phyloP scores from a whole-genome alignment of 2,329 filamentous ascomycete species.

The Sporothrix globosa region DNA sequence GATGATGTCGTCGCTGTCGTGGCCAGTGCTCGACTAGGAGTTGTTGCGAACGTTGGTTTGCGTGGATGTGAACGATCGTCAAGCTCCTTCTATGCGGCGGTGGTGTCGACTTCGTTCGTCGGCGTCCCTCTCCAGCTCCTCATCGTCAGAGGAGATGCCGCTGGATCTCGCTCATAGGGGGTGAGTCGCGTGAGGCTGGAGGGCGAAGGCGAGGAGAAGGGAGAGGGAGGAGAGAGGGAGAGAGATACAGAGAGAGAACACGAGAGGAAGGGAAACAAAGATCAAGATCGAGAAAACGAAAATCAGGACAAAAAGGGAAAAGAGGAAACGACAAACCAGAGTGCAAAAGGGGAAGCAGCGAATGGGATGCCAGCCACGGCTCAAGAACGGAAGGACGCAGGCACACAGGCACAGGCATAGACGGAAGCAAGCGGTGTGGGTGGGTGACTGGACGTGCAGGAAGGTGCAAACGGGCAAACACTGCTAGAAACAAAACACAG shows the following conservation, averaged over 20 bases:
- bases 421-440: slow-evolving; percentile 12
- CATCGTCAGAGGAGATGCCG: slow-evolving; percentile 33
- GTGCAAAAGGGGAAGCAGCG: slow-evolving; percentile 43
- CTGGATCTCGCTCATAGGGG: slow-evolving; percentile 31
- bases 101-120: slow-evolving; percentile 26
- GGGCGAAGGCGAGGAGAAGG: slow-evolving; percentile 20
- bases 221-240: slow-evolving; percentile 40
- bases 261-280: slow-evolving; percentile 25
- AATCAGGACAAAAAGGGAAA: slow-evolving; percentile 39
- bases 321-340: slow-evolving; percentile 33
- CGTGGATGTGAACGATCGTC: neutral
- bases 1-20: slow-evolving; percentile 36
- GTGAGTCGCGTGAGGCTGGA: slow-evolving; percentile 16
- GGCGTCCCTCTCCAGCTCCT: slow-evolving; percentile 33
- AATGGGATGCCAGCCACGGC: slow-evolving; percentile 40
- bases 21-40: neutral
- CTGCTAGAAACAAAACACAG: slow-evolving; percentile 22
- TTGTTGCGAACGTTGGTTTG: neutral
- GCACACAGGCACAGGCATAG: slow-evolving; percentile 2
- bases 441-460: slow-evolving; percentile 13
- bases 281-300: slow-evolving; percentile 39
- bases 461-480: slow-evolving; percentile 4
- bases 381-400: slow-evolving; percentile 37
- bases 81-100: neutral
- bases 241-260: slow-evolving; percentile 32